These are phyloP conservation scores for Spiraea crenata DNA, from an alignment of 331 rosid genomes.

Conservation along the genomic window DNA sequence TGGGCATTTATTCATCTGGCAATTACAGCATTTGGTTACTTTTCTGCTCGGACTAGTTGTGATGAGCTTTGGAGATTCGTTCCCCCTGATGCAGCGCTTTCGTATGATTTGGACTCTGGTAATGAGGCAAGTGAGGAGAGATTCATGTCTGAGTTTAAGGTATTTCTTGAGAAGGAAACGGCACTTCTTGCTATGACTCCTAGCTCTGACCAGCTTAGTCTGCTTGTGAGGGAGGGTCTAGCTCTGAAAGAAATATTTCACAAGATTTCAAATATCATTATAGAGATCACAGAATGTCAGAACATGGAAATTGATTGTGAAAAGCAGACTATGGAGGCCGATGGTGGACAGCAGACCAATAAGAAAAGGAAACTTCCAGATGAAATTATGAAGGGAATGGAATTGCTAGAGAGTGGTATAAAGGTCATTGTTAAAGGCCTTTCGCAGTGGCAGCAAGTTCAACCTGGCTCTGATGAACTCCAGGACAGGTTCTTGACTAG, in stretches of 20 bases:
- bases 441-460: conserved; percentile 59
- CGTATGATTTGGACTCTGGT: conserved; percentile 64
- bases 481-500: conserved; percentile 46
- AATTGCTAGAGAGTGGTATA: conserved; percentile 64
- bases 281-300: conserved; percentile 32
- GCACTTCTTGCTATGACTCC: conserved; percentile 54
- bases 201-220: conserved; percentile 60
- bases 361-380: conserved; percentile 79
- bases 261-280: conserved; percentile 38
- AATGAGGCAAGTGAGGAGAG: conserved; percentile 46
- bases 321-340: conserved; percentile 45
- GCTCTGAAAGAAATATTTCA: conserved; percentile 52
- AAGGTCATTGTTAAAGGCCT: conserved; percentile 67
- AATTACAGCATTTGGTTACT: conserved; percentile 69
- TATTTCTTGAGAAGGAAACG: conserved; percentile 65
- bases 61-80: conserved; percentile 77
- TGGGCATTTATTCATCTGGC: conserved; percentile 86
- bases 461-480: conserved; percentile 46
- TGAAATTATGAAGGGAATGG: conserved; percentile 71
- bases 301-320: conserved; percentile 50
- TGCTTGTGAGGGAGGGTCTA: conserved; percentile 62
- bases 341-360: conserved; percentile 36
- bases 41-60: conserved; percentile 62
- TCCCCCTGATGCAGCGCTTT: conserved; percentile 76
- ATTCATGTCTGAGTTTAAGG: conserved; percentile 59